phyloP scores from a whole-genome alignment of 129 eudicot species.

The Chrysanthemum makinoi region DNA sequence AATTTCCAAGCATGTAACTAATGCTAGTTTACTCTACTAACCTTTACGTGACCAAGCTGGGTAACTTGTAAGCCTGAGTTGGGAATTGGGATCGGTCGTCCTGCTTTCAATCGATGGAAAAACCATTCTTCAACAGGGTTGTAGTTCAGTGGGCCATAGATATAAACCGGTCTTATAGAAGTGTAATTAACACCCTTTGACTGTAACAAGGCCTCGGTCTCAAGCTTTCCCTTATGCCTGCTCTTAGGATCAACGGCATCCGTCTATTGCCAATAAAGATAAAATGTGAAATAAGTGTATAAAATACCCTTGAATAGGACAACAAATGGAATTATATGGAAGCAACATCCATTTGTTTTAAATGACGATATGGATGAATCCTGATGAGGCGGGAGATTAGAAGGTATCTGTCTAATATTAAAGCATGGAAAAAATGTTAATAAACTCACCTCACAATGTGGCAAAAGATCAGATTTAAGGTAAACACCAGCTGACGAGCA shows the following conservation, averaged over 20 bases:
- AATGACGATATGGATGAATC: neutral
- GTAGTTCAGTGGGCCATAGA: slow-evolving; percentile 95
- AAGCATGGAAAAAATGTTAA: slow-evolving; percentile 8
- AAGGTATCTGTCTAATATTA: neutral
- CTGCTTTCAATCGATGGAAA: slow-evolving; percentile 90
- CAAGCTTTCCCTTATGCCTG: slow-evolving; percentile 97
- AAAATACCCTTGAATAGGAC: neutral
- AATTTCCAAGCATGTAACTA: no score
- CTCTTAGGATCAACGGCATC: slow-evolving; percentile 99
- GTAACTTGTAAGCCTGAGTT: slow-evolving; percentile 86
- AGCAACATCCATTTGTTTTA: neutral
- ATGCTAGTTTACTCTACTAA: slow-evolving; percentile 21
- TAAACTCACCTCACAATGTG: slow-evolving; percentile 80
- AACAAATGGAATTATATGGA: no score
- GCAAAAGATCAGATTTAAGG: slow-evolving; percentile 84
- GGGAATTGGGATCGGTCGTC: slow-evolving; percentile 96
- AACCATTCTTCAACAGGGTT: slow-evolving; percentile 99
- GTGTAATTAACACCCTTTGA: slow-evolving; percentile 80
- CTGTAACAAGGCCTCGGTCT: slow-evolving; percentile 75
- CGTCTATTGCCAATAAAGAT: slow-evolving; percentile 30
- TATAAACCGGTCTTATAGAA: slow-evolving; percentile 89
- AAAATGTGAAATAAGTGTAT: neutral
- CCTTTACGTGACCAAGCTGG: slow-evolving; percentile 98
- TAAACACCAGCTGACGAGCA: slow-evolving; percentile 99
- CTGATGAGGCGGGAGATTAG: neutral